phyloP scores from a whole-genome alignment of 169 alveolate genomes.

The Plasmodium gonderi region DNA sequence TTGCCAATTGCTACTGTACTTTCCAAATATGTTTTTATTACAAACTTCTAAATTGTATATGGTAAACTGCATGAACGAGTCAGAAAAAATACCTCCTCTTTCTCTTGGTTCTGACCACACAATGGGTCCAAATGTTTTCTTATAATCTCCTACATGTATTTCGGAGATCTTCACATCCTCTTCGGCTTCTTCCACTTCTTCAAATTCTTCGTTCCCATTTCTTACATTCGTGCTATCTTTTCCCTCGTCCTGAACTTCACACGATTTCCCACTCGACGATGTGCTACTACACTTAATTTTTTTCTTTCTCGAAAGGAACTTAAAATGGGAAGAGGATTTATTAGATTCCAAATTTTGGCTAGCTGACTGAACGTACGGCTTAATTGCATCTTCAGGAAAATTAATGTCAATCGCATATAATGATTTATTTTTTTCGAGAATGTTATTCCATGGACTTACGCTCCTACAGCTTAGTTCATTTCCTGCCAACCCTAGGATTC shows the following conservation, averaged over 20 bases:
- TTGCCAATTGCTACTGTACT: slow-evolving; percentile 81
- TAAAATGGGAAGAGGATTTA: background rate
- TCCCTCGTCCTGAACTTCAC: too few relatives aligned
- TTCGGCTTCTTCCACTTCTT: background rate
- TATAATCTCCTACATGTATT: slow-evolving; percentile 69
- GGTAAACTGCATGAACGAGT: slow-evolving; percentile 80
- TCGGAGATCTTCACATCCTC: slow-evolving; percentile 9
- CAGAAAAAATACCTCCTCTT: slow-evolving; percentile 83
- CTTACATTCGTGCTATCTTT: background rate
- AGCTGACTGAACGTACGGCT: background rate
- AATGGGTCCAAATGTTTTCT: slow-evolving; percentile 50
- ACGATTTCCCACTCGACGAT: too few relatives aligned
- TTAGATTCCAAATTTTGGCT: background rate
- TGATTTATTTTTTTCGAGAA: slow-evolving; percentile 21
- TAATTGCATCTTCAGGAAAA: slow-evolving; percentile 22
- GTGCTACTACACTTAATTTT: background rate
- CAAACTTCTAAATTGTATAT: slow-evolving; percentile 81
- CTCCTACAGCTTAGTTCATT: slow-evolving; percentile 63
- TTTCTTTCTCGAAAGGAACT: background rate
- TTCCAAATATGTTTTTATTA: slow-evolving; percentile 79
- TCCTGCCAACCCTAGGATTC: slow-evolving; percentile 67
- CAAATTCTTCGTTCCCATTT: background rate
- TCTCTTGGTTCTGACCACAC: slow-evolving; percentile 84
- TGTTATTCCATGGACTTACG: slow-evolving; percentile 43
- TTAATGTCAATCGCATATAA: slow-evolving; percentile 43